Conservation (phyloP, 805 yeast genomes). For the Yamadazyma kitorensis region DNA sequence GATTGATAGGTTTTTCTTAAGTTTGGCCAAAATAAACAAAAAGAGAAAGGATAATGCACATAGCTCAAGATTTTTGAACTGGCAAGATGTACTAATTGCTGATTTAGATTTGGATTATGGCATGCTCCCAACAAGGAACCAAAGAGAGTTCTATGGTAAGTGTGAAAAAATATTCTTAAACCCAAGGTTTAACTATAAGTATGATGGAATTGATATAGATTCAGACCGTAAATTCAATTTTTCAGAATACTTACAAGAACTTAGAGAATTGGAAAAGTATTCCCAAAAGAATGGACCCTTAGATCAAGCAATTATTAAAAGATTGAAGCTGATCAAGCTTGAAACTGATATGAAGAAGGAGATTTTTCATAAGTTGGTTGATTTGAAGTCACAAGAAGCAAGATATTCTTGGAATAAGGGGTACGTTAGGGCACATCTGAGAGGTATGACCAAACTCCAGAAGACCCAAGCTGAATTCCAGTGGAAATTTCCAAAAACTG, state of each 20-base stretch:
- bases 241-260: constrained; percentile 1
- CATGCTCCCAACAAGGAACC: constrained; percentile 7
- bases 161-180: constrained; percentile 26
- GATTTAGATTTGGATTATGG: constrained; percentile 15
- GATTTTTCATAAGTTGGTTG: constrained; percentile 3
- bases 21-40: constrained; percentile 2
- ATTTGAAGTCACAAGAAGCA: constrained; percentile 1
- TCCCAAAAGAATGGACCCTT: background rate
- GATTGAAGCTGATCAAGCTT: background rate
- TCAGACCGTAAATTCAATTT: constrained; percentile 11
- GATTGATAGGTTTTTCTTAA: constrained; percentile 7
- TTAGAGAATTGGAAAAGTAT: background rate
- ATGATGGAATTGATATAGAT: constrained; percentile 15
- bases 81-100: constrained; percentile 30
- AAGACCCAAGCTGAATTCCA: background rate
- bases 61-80: constrained; percentile 14
- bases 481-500: background rate
- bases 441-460: background rate
- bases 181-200: constrained; percentile 25
- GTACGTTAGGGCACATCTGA: background rate
- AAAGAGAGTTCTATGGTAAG: constrained; percentile 17
- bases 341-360: constrained; percentile 4
- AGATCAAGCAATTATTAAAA: background rate
- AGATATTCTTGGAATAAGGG: constrained; percentile 12
- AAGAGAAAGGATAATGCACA: constrained; percentile 1